Evolutionary conservation across 371 early-diverging fungal species (phyloP).

Genomic region (Batrachochytrium dendrobatidis): DNA sequence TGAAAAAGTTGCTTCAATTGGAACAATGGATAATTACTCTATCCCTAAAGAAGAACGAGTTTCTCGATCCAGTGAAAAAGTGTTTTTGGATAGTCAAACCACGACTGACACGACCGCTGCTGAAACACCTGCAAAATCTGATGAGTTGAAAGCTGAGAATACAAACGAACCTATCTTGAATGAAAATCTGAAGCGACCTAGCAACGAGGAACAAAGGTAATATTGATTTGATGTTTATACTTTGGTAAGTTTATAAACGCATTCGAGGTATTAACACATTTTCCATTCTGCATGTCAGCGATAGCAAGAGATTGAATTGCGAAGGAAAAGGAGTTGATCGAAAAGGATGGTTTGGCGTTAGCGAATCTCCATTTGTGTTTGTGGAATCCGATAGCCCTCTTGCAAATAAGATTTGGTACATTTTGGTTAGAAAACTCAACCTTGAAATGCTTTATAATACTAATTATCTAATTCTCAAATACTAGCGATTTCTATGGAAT

Average conservation of each 20-base stretch:
- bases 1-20: conserved; percentile 58
- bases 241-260: too few species aligned
- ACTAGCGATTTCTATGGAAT: conserved; percentile 42
- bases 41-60: conserved; percentile 8
- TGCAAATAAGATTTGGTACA: conserved; percentile 36
- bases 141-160: background rate
- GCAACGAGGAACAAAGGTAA: too few species aligned
- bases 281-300: too few species aligned
- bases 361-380: conserved; percentile 38
- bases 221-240: too few species aligned
- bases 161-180: too few species aligned
- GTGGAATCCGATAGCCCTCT: conserved; percentile 49
- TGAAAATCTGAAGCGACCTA: too few species aligned
- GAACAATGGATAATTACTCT: conserved; percentile 18
- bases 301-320: too few species aligned
- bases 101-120: background rate
- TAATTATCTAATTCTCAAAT: background rate
- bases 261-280: too few species aligned
- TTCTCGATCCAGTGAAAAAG: conserved; percentile 1
- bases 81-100: background rate
- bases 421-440: background rate
- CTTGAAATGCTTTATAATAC: background rate
- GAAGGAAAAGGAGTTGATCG: too few species aligned
- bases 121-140: conserved; percentile 5
- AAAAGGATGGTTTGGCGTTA: conserved; percentile 25